Base-by-base conservation (phyloP, 2,329 filamentous ascomycete species). In the Pyrenochaeta sp. region DNA sequence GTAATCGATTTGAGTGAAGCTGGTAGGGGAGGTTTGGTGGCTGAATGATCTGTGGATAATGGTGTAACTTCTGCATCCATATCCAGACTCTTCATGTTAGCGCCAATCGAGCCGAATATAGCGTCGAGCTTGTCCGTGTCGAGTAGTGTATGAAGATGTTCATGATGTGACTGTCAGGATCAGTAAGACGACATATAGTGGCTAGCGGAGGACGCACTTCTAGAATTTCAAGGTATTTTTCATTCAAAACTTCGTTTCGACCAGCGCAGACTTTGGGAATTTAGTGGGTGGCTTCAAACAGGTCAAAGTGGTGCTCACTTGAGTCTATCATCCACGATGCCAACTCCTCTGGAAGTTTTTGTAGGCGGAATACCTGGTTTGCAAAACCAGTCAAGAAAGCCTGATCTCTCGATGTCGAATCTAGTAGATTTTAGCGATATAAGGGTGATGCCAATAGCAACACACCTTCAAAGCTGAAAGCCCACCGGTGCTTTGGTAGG, bases 71-170 rank as follows among this genome's bases (percentile, higher is more conserved):
- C 37, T 15, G 46, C 30, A 22, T 39, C 39, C 5, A 45, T 24
- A 4, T 57, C 49, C 5, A 67, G 34, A 12, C 27, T 53, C 27
- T 52, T 39, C 24, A 65, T 37, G 3, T 61, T 55, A 40, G 86
- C 88, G 2, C 89, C 89, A 5, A 92, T 71, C 15, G 77, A 78
- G 50, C 76, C 74, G 60, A 93, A 90, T 10, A 92, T 76, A 5
- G 78, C 72, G 50, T 85, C 68, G 10, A 85, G 71, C 48, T 77
- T 71, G 28, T 67, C 51, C 9, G 71, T 69, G 66, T 52, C 88
- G 63, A 69, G 77, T 64, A 72, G 64, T 27, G 62, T 66, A 24
- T 79, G 56, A n/a, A 76, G 73, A 44, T 76, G 60, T 12, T 61
- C 47, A 13, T 65, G 54, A 42, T 69, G 58, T 12, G 48, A 43